These are phyloP conservation scores for Cercospora beticola DNA, from an alignment of 2,329 filamentous ascomycete genomes.

Conservation along the genomic window DNA sequence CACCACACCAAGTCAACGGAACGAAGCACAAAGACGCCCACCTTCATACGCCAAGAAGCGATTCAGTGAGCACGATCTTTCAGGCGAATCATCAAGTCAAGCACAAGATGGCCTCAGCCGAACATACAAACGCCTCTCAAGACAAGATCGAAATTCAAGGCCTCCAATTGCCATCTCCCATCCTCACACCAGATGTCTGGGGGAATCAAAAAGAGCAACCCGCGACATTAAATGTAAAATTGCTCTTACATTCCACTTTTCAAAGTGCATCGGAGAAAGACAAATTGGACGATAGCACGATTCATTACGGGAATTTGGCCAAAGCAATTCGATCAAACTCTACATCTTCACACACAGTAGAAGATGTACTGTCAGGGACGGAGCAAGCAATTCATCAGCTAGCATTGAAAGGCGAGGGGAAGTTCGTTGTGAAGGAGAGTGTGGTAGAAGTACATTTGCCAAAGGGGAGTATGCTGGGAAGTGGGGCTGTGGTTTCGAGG, in stretches of 20 bases:
- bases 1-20: too few relatives aligned
- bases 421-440: constrained; percentile 25
- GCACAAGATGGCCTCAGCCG: neutral
- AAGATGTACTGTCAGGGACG: constrained; percentile 26
- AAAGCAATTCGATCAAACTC: constrained; percentile 55
- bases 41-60: too few relatives aligned
- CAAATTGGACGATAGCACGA: constrained; percentile 64
- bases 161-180: constrained; percentile 56
- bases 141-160: constrained; percentile 59
- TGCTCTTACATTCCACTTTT: constrained; percentile 58
- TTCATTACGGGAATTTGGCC: constrained; percentile 71
- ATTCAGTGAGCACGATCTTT: too few relatives aligned
- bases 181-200: constrained; percentile 67
- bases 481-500: constrained; percentile 42
- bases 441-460: constrained; percentile 54
- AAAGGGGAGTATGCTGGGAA: constrained; percentile 68
- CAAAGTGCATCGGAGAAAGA: constrained; percentile 59
- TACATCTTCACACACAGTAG: constrained; percentile 18
- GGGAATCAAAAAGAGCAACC: constrained; percentile 64
- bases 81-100: too few relatives aligned
- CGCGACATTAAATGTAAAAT: constrained; percentile 58
- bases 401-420: constrained; percentile 29
- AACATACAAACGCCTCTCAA: neutral
- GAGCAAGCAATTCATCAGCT: constrained; percentile 26
- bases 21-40: too few relatives aligned